Conservation (phyloP, 108 stramenopile genomes). For the Cylindrotheca fusiformis region DNA sequence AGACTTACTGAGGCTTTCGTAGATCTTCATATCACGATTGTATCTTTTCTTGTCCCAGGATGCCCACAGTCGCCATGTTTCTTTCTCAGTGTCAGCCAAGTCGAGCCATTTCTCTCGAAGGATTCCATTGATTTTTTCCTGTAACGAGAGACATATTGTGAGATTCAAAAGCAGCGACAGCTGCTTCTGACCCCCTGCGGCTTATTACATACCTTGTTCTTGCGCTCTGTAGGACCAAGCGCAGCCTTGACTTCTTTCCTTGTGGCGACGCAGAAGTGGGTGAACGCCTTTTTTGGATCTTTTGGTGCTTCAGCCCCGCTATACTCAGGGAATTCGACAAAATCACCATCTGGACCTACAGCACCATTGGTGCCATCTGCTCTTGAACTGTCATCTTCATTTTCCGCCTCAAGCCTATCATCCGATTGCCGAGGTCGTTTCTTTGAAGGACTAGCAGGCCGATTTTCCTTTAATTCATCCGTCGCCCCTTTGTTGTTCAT, state of each 20-base stretch:
- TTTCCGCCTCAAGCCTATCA: slow-evolving; percentile 5
- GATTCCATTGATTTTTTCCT: slow-evolving; percentile 61
- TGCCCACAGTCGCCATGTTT: slow-evolving; percentile 71
- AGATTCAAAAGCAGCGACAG: background rate
- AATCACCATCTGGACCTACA: slow-evolving; percentile 60
- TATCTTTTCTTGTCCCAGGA: slow-evolving; percentile 76
- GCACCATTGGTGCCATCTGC: slow-evolving; percentile 49
- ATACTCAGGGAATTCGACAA: slow-evolving; percentile 77
- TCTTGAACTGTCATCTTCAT: slow-evolving; percentile 1
- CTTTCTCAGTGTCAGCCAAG: slow-evolving; percentile 62
- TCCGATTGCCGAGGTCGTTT: slow-evolving; percentile 5
- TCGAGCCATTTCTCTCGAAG: slow-evolving; percentile 68
- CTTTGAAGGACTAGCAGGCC: slow-evolving; percentile 10
- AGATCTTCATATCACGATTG: slow-evolving; percentile 41
- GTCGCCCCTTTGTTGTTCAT: slow-evolving; percentile 25
- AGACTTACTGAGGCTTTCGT: slow-evolving; percentile 4
- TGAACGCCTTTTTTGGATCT: slow-evolving; percentile 79
- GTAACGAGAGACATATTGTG: too few relatives aligned
- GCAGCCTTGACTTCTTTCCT: slow-evolving; percentile 72
- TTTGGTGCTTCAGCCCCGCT: slow-evolving; percentile 67
- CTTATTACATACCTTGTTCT: too few relatives aligned
- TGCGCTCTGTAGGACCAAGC: slow-evolving; percentile 48
- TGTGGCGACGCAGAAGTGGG: slow-evolving; percentile 67
- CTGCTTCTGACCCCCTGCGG: too few relatives aligned
- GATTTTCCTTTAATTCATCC: slow-evolving; percentile 29